Conservation (phyloP, 371 early-diverging fungal species). For the Choanephora cucurbitarum region DNA sequence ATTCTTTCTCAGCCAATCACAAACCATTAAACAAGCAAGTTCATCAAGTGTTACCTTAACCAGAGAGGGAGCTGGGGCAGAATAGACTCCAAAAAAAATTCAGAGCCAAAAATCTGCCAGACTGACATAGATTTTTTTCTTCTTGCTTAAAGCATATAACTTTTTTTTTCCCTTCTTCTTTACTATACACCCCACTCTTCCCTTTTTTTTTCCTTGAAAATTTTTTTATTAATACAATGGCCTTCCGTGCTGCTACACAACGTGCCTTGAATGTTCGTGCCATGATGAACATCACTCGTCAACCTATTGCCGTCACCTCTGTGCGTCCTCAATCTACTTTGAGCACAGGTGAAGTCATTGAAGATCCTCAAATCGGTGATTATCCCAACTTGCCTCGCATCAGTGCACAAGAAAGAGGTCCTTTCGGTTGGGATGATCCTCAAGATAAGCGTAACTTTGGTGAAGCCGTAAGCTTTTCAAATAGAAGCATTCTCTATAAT, state of each 20-base stretch:
- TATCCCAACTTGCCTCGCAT: constrained; percentile 68
- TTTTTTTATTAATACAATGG: constrained; percentile 34
- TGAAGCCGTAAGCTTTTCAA: constrained; percentile 63
- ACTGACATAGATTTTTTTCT: too few relatives aligned
- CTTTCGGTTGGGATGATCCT: constrained; percentile 62
- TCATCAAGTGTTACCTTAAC: too few relatives aligned
- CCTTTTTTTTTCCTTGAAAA: not conserved
- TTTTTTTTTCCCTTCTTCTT: too few relatives aligned
- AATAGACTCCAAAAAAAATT: too few relatives aligned
- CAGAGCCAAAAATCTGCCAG: too few relatives aligned
- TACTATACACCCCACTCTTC: constrained; percentile 9
- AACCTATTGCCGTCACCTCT: constrained; percentile 31
- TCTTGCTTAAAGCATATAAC: too few relatives aligned
- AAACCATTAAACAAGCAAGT: too few relatives aligned
- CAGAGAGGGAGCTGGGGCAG: too few relatives aligned
- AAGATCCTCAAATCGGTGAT: constrained; percentile 68
- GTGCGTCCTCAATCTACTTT: constrained; percentile 52
- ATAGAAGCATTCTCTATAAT: too few relatives aligned
- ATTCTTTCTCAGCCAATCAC: too few relatives aligned
- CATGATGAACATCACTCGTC: constrained; percentile 28
- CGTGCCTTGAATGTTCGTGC: constrained; percentile 44
- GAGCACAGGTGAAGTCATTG: constrained; percentile 42
- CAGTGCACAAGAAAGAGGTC: constrained; percentile 58
- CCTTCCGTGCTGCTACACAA: constrained; percentile 42
- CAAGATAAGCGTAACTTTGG: constrained; percentile 72